Evolutionary conservation across 768 basidiomycete genomes (phyloP), one percentile per base, ranked within the genome.

Genomic region (Neoboletus subvelutipes): DNA sequence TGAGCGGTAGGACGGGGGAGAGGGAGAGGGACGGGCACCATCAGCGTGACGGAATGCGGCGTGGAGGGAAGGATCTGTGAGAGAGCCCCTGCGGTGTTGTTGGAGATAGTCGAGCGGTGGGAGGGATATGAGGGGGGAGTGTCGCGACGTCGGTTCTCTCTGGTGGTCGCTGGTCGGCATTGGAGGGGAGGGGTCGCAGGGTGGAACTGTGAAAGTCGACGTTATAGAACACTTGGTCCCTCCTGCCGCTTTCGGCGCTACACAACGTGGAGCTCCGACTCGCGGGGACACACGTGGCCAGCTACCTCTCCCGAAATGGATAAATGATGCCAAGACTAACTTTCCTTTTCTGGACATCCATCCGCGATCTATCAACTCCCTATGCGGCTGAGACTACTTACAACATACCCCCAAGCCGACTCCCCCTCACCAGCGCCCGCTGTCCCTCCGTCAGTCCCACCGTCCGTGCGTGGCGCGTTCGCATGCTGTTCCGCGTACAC

Each of bases 11-110:
- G 43, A 11, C 1, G 50, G 13, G 24, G 5, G 9, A 4, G 40
- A 34, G 41, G 17, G 52, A 39, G 56, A 50, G 57, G 53, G 58
- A 58, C 56, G 54, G 24, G 50, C 61, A 69, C 53, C 61, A 64
- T 66, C 67, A 48, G 58, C 46, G 24, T 65, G 58, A 59, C 58
- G 60, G 41, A 50, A 54, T 36, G 78, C 72, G 28, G 83, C 84
- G 73, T 90, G 88, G 49, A 91, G 78, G 41, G 86, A 85, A 4
- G 90, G 90, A 76, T 92, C 91, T 9, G 90, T 90, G 67, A 90
- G 87, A 2, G 91, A 92, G 57, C 88, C 88, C 56, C 89, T 76
- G n/a, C 90, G 83, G 67, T 91, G 90, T 53, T 81, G 89, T 70
- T 90, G 89, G 26, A 91, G 80, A 69, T 81, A 85, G 69, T 90